Conservation (phyloP, 192 early-diverging fungal species). For the Backusella liffmaniae region DNA sequence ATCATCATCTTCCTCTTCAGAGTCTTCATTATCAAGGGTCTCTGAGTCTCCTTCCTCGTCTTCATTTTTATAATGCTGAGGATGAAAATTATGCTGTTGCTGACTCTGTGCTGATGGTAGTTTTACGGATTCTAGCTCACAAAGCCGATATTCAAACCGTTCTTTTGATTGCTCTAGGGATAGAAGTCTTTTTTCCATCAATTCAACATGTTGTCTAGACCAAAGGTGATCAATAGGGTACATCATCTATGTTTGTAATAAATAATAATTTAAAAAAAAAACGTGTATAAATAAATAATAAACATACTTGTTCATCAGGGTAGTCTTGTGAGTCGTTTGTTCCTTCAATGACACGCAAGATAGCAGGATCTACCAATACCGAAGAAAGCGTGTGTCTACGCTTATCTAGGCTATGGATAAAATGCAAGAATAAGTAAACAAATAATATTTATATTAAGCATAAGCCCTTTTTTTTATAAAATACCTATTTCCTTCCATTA, state of each 20-base stretch:
- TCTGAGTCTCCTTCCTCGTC: neutral
- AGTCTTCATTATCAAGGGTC: neutral
- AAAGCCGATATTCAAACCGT: slow-evolving; percentile 14
- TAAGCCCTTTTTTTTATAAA: neutral
- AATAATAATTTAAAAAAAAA: neutral
- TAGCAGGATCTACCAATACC: slow-evolving; percentile 12
- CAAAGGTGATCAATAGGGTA: neutral
- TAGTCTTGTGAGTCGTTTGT: neutral
- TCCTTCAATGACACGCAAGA: neutral
- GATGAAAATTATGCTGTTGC: neutral
- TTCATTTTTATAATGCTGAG: neutral
- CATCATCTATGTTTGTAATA: neutral
- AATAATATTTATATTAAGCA: neutral
- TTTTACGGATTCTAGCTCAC: neutral
- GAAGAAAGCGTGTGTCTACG: slow-evolving; percentile 14
- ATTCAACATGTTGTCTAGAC: neutral
- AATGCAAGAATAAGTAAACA: neutral
- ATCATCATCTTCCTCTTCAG: neutral
- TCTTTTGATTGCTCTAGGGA: neutral
- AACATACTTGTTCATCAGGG: neutral
- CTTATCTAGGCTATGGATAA: neutral
- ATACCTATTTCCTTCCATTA: neutral
- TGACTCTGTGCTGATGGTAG: neutral
- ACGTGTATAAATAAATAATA: neutral
- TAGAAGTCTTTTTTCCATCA: slow-evolving; percentile 6